These are phyloP conservation scores for Tilletia caries DNA, from an alignment of 1,284 basidiomycete species.

Conservation along the genomic window DNA sequence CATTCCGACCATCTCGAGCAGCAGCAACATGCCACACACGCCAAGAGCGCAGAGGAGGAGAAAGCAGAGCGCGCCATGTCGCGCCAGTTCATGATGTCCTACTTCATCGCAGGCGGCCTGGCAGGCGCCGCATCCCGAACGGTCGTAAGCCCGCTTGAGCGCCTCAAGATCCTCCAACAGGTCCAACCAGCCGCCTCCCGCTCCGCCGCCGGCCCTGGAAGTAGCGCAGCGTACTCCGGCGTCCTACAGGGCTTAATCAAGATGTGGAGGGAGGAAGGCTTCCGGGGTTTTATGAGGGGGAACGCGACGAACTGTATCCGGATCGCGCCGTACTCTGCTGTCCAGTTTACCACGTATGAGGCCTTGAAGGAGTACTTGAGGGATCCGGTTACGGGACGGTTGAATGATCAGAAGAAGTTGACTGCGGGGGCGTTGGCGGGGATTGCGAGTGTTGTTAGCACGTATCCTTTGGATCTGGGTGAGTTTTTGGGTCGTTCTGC, in stretches of 20 bases:
- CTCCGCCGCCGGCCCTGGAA: conserved; percentile 13
- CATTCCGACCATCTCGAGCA: background rate
- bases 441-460: conserved; percentile 82
- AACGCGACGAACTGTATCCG: conserved; percentile 86
- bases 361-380: conserved; percentile 65
- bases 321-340: conserved; percentile 72
- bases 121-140: conserved; percentile 69
- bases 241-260: conserved; percentile 45
- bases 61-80: background rate
- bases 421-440: conserved; percentile 82
- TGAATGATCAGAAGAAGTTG: conserved; percentile 79
- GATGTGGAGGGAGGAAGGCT: conserved; percentile 91
- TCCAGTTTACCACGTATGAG: conserved; percentile 87
- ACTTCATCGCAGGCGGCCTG: conserved; percentile 69
- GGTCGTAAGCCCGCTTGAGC: conserved; percentile 83
- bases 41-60: conserved; percentile 5
- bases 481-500: no score
- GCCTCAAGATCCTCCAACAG: conserved; percentile 88
- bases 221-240: conserved; percentile 40
- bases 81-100: conserved; percentile 60
- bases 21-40: background rate
- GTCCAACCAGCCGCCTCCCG: conserved; percentile 39
- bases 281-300: conserved; percentile 80
- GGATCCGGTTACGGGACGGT: conserved; percentile 57
- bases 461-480: conserved; percentile 81